These are phyloP conservation scores for Arthrobotrys sinensis DNA, from an alignment of 2,329 filamentous ascomycete genomes.

Conservation along the genomic window DNA sequence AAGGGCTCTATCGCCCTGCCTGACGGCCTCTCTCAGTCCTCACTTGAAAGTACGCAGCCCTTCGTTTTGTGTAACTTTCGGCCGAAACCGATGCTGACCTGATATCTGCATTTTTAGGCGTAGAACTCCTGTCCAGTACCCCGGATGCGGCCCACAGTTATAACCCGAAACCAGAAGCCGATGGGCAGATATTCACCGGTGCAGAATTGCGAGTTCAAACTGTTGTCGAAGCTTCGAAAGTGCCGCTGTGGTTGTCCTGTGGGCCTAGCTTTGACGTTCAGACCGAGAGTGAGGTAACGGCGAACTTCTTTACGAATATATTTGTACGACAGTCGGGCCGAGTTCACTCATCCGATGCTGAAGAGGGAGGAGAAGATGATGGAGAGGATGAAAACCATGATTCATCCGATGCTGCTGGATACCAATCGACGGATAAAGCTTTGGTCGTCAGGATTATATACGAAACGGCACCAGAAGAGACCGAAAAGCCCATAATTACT, in stretches of 20 bases:
- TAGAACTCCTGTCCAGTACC: conserved; percentile 42
- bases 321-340: conserved; percentile 30
- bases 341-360: not conserved
- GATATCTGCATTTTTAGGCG: conserved; percentile 15
- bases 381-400: conserved; percentile 2
- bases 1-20: conserved; percentile 44
- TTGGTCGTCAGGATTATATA: conserved; percentile 47
- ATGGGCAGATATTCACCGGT: conserved; percentile 20
- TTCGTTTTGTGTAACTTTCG: conserved; percentile 30
- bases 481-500: conserved; percentile 52
- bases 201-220: conserved; percentile 37
- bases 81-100: conserved; percentile 33
- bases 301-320: conserved; percentile 44
- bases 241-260: conserved; percentile 50
- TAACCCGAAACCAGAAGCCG: conserved; percentile 17
- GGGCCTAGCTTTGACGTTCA: conserved; percentile 51
- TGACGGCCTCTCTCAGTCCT: conserved; percentile 41
- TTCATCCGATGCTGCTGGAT: not conserved
- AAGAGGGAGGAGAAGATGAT: conserved; percentile 1
- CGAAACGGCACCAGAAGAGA: conserved; percentile 42
- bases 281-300: conserved; percentile 43
- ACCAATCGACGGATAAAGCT: conserved; percentile 24
- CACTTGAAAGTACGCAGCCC: conserved; percentile 38
- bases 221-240: conserved; percentile 50
- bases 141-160: not conserved